phyloP scores from a whole-genome alignment of 148 eudicot species.

The Cornus kousa region DNA sequence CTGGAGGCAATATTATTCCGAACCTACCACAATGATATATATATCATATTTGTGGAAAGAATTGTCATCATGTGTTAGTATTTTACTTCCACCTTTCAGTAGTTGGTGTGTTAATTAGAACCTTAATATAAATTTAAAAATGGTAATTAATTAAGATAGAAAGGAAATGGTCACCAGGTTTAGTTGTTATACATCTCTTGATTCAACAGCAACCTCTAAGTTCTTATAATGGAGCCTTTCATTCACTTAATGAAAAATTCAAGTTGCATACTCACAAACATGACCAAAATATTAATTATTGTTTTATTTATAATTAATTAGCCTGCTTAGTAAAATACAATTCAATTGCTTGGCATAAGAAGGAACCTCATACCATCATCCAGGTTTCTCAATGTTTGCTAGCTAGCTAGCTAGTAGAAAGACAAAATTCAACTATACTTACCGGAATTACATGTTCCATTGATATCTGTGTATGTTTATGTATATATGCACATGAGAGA shows the following conservation, averaged over 20 bases:
- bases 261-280: background rate
- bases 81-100: background rate
- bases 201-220: background rate
- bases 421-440: no score
- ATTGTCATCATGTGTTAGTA: background rate
- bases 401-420: no score
- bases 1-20: no score
- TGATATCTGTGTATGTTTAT: no score
- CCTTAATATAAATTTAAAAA: background rate
- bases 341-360: no score
- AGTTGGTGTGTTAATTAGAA: background rate
- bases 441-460: no score
- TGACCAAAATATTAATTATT: no score
- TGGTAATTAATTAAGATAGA: background rate
- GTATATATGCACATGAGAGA: no score
- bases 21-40: background rate
- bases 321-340: no score
- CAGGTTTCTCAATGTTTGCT: no score
- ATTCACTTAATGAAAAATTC: background rate
- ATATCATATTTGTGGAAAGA: background rate
- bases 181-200: background rate
- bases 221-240: background rate
- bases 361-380: no score
- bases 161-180: slow-evolving; percentile 6
- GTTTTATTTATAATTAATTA: no score